Evolutionary conservation across 495 filamentous ascomycete species (phyloP).

Genomic region (Hypoxylon crocopeplum): DNA sequence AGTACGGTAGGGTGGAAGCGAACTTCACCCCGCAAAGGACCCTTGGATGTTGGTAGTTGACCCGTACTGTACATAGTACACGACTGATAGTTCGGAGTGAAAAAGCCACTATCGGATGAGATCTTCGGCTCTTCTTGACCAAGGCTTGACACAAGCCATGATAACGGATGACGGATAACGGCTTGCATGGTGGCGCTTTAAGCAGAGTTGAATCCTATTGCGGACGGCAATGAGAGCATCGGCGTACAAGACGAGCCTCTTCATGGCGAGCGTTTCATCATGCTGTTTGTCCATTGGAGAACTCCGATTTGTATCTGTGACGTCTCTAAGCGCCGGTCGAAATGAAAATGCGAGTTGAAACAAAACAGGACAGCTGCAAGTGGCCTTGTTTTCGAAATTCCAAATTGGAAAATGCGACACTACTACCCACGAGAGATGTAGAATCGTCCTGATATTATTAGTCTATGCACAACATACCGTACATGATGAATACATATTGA

Average conservation of each 20-base stretch:
- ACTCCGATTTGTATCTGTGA: conserved; percentile 2
- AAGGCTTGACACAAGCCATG: too few species aligned
- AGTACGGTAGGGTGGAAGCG: too few species aligned
- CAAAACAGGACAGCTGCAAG: conserved; percentile 28
- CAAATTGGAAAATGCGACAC: conserved; percentile 32
- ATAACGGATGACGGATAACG: conserved; percentile 21
- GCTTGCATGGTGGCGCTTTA: conserved; percentile 12
- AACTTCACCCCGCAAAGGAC: too few species aligned
- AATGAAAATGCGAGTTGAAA: conserved; percentile 21
- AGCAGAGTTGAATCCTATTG: not conserved
- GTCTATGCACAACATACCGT: conserved; percentile 27
- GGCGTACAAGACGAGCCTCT: not conserved
- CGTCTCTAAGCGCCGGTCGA: conserved; percentile 25
- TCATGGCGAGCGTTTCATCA: conserved; percentile 14
- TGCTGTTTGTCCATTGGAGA: not conserved
- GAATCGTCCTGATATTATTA: not conserved
- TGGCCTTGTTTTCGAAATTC: conserved; percentile 15
- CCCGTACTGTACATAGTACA: too few species aligned
- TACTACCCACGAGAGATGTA: not conserved
- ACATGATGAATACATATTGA: conserved; percentile 7
- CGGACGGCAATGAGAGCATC: too few species aligned
- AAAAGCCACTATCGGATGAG: too few species aligned
- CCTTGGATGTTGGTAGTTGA: too few species aligned
- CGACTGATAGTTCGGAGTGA: too few species aligned
- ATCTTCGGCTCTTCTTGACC: too few species aligned